Conservation (phyloP, 2,329 filamentous ascomycete genomes). For the Talaromyces sp. region DNA sequence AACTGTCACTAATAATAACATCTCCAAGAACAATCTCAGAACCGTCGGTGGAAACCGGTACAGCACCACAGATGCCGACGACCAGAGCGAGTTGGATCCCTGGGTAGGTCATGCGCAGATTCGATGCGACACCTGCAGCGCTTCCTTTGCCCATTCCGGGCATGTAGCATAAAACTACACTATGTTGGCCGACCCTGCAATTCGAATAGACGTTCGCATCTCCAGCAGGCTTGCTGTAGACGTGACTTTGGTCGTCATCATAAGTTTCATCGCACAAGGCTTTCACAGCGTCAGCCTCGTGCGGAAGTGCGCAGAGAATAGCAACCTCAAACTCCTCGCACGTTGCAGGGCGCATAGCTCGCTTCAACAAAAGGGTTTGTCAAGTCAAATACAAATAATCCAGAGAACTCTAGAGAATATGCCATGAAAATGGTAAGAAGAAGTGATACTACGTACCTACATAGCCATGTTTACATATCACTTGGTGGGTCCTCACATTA, state of each 20-base stretch:
- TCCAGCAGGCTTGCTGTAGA: not conserved
- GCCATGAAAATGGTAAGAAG: too few relatives aligned
- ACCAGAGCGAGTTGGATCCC: not conserved
- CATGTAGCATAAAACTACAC: not conserved
- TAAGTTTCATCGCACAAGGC: not conserved
- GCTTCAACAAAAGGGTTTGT: too few relatives aligned
- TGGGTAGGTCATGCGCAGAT: not conserved
- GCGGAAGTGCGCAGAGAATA: slow-evolving; percentile 1
- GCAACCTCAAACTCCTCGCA: slow-evolving; percentile 1
- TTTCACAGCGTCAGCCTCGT: slow-evolving; percentile 5
- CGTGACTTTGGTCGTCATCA: not conserved
- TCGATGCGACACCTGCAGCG: not conserved
- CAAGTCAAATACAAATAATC: too few relatives aligned
- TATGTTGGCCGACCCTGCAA: not conserved
- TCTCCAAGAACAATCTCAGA: slow-evolving; percentile 1
- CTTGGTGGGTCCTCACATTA: too few relatives aligned
- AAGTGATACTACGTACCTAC: too few relatives aligned
- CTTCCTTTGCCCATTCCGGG: not conserved
- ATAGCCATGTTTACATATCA: too few relatives aligned
- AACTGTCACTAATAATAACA: not conserved
- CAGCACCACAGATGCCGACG: slow-evolving; percentile 2
- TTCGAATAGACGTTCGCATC: slow-evolving; percentile 2
- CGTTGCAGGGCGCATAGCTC: not conserved
- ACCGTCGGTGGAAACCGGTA: not conserved
- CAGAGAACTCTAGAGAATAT: too few relatives aligned